Base-by-base conservation (phyloP, 805 yeast genomes). In the Candida lessepsii region DNA sequence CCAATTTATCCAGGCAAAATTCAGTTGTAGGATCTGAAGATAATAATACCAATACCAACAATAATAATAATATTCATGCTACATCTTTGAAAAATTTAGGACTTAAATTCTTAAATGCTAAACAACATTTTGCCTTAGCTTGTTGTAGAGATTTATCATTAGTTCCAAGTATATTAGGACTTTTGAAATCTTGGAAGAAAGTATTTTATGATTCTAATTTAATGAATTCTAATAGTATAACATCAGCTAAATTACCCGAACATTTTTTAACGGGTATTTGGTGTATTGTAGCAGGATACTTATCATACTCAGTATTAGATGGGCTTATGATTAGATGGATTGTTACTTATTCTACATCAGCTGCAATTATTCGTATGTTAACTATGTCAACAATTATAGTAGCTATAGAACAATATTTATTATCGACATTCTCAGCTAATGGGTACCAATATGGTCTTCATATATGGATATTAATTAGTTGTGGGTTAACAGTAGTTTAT, bases 321-420 rank as follows among this genome's bases (percentile, higher is more conserved):
- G 93, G 96, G 0, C 67, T 91, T 34, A 87, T 90, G 83, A 83
- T 88, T 20, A 72, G 98, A 31, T 91, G 98, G 95, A 86, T 91
- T 19, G 95, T 90, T 30, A 87, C 84, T 30, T 91, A 91, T 60
- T 84, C 89, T 42, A 81, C 87, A 0, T 72, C 86, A 1, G 98
- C 96, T 0, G 95, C 96, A 0, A 86, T 90, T 13, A 75, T 91
- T 15, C 71, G 98, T 39, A 86, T 90, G 74, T 67, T 89, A 35
- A 81, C 95, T 9, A 82, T 88, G 80, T 82, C 91, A 4, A 66
- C 89, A 27, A 70, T 89, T 11, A 70, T 87, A 39, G 75, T 85
- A 11, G 76, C 86, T 5, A 67, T 83, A 23, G 88, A 87, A 53
- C 82, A 83, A 50, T 71, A 84, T 30, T 63, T 87, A 32, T 67